Conservation (phyloP, 2,329 filamentous ascomycete genomes). For the Sphaerulina musiva region DNA sequence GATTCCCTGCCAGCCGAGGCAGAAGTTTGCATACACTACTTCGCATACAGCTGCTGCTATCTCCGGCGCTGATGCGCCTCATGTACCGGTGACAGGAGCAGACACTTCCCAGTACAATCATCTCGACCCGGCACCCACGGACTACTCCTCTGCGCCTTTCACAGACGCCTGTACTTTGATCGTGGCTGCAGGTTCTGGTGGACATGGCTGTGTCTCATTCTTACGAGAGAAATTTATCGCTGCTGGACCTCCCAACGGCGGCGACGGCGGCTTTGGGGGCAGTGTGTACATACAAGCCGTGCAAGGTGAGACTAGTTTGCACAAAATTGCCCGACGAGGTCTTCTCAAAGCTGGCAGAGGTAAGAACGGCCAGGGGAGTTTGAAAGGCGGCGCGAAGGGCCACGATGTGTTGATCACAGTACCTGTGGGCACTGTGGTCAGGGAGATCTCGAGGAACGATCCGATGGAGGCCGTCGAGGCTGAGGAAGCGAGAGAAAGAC, state of each 20-base stretch:
- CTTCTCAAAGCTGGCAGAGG: conserved; percentile 68
- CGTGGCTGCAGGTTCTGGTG: conserved; percentile 71
- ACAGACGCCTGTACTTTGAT: conserved; percentile 77
- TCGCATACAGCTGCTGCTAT: conserved; percentile 1
- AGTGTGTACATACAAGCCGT: conserved; percentile 93
- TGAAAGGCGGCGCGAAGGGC: conserved; percentile 68
- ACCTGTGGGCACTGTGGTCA: conserved; percentile 83
- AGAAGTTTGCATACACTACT: conserved; percentile 15
- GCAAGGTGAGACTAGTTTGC: conserved; percentile 81
- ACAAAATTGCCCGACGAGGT: conserved; percentile 76
- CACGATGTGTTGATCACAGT: conserved; percentile 85
- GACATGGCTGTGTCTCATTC: conserved; percentile 91
- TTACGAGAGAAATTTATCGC: conserved; percentile 82
- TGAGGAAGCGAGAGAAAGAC: conserved; percentile 12
- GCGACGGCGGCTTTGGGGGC: conserved; percentile 85
- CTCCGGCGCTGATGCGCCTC: conserved; percentile 1
- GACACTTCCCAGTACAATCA: conserved; percentile 8
- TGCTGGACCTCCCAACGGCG: conserved; percentile 87
- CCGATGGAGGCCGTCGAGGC: conserved; percentile 63
- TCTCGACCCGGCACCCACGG: conserved; percentile 60
- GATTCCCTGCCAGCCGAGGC: conserved; percentile 3
- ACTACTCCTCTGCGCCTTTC: conserved; percentile 78
- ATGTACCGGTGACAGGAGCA: not conserved
- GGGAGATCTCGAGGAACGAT: conserved; percentile 73
- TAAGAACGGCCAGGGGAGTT: conserved; percentile 70